Conservation (phyloP, 2,329 filamentous ascomycete species). For the Penicillium sp. region DNA sequence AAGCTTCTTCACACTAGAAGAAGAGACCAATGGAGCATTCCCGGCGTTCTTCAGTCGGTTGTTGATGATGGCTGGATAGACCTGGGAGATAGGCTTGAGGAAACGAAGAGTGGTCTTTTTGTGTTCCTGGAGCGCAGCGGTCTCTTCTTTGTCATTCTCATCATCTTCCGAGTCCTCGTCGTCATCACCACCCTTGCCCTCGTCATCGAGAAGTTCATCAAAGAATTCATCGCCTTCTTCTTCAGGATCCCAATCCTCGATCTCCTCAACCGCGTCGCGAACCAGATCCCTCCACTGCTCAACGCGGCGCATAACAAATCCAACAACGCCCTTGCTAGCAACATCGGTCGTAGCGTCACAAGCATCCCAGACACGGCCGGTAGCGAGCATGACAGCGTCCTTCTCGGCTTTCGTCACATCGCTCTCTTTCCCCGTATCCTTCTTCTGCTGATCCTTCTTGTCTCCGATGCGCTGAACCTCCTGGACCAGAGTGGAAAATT, state of each 20-base stretch:
- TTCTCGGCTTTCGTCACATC: slow-evolving; percentile 37
- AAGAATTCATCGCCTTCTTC: slow-evolving; percentile 59
- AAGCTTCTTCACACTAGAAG: slow-evolving; percentile 28
- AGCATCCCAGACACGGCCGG: slow-evolving; percentile 77
- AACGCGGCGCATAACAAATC: slow-evolving; percentile 68
- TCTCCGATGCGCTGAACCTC: slow-evolving; percentile 55
- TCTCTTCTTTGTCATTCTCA: slow-evolving; percentile 28
- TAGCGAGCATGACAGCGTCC: slow-evolving; percentile 62
- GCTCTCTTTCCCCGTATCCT: slow-evolving; percentile 27
- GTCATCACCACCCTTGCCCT: slow-evolving; percentile 24
- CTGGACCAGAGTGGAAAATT: slow-evolving; percentile 60
- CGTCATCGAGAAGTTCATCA: slow-evolving; percentile 37
- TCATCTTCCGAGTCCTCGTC: slow-evolving; percentile 19
- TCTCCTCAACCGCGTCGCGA: slow-evolving; percentile 78
- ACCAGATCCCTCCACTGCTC: slow-evolving; percentile 73
- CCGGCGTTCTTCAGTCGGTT: slow-evolving; percentile 41
- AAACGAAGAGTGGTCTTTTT: slow-evolving; percentile 46
- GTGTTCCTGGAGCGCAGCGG: slow-evolving; percentile 38
- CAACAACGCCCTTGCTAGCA: slow-evolving; percentile 65
- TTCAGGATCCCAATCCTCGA: slow-evolving; percentile 84
- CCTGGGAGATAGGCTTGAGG: slow-evolving; percentile 44
- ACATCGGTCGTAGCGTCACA: slow-evolving; percentile 72
- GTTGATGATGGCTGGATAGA: slow-evolving; percentile 45
- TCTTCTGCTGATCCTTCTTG: slow-evolving; percentile 44
- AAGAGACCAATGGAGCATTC: slow-evolving; percentile 16